A percentile compares a stretch with the other conserved stretches of the same genome.
These are phyloP conservation scores for Coemansia sp. DNA, from an alignment of 192 early-diverging fungal genomes.

Conservation along the genomic window DNA sequence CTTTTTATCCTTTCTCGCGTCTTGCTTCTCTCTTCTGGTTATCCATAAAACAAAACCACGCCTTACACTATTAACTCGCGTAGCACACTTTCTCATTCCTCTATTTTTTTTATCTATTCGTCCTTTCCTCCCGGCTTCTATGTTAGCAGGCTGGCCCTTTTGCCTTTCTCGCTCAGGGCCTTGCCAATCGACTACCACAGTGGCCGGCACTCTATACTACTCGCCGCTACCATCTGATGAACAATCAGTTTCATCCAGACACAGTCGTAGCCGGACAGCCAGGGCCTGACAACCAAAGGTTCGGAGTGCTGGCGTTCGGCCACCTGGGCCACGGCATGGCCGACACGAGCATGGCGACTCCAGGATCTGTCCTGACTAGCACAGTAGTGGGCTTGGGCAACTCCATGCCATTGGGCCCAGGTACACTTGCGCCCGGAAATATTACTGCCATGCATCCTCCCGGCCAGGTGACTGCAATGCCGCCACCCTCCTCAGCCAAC, in stretches of 20 bases:
- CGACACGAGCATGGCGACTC: neutral
- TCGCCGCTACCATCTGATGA: conserved; percentile 7
- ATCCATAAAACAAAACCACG: neutral
- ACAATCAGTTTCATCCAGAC: conserved; percentile 7
- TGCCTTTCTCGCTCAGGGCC: conserved; percentile 1
- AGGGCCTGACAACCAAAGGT: neutral
- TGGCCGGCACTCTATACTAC: neutral
- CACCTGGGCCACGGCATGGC: conserved; percentile 18
- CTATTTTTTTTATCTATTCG: neutral
- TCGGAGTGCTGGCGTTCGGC: conserved; percentile 41
- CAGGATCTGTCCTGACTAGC: neutral
- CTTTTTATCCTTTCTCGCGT: neutral
- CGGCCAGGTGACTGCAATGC: conserved; percentile 1
- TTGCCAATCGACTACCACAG: conserved; percentile 3
- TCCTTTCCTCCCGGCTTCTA: neutral
- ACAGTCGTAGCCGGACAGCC: neutral
- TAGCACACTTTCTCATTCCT: neutral
- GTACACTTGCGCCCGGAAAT: neutral
- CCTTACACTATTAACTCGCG: neutral
- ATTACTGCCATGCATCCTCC: conserved; percentile 13
- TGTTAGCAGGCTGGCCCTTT: conserved; percentile 1
- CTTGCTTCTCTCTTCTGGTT: neutral
- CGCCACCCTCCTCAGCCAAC: neutral
- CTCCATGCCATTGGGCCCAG: neutral
- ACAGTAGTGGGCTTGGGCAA: neutral